A percentile compares a stretch with the other conserved stretches of the same genome.
Evolutionary conservation across 73 alveolate genomes (phyloP).

Genomic region (Paraurostyla sp.): DNA sequence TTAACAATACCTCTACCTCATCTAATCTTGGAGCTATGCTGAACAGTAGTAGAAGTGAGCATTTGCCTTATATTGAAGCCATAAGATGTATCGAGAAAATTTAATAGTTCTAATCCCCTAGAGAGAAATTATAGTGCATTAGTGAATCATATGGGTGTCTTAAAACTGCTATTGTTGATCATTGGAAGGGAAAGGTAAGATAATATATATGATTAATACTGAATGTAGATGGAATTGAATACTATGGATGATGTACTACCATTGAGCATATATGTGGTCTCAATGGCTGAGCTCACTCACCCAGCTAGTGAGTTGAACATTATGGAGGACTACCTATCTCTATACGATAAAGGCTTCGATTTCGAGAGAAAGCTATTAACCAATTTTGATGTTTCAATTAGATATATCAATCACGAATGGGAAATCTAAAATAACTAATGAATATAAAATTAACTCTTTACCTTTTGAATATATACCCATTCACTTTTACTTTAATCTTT

Average conservation of each 20-base stretch:
- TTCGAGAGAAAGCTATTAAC: slow-evolving; percentile 53
- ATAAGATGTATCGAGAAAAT: slow-evolving; percentile 68
- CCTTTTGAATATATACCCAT: no score
- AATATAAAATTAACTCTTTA: no score
- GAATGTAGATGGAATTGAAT: slow-evolving; percentile 52
- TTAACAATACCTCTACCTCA: slow-evolving; percentile 31
- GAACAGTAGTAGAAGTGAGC: slow-evolving; percentile 10
- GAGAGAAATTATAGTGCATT: slow-evolving; percentile 64
- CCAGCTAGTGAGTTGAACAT: slow-evolving; percentile 52
- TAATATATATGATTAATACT: not conserved
- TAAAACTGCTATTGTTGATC: slow-evolving; percentile 75
- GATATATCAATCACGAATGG: slow-evolving; percentile 66
- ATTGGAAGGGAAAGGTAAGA: slow-evolving; percentile 78
- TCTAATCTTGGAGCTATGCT: not conserved
- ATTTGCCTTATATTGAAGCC: slow-evolving; percentile 71
- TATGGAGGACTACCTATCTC: slow-evolving; percentile 51
- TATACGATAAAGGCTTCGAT: slow-evolving; percentile 46
- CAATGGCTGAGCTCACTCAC: slow-evolving; percentile 59
- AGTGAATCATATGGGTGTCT: slow-evolving; percentile 67
- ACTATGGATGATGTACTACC: slow-evolving; percentile 83
- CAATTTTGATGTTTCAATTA: slow-evolving; percentile 51
- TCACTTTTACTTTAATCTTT: no score
- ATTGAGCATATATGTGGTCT: slow-evolving; percentile 68
- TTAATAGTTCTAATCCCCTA: slow-evolving; percentile 52
- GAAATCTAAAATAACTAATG: not conserved